phyloP scores from a whole-genome alignment of 2,329 filamentous ascomycete genomes.

The Coleophoma cylindrospora region DNA sequence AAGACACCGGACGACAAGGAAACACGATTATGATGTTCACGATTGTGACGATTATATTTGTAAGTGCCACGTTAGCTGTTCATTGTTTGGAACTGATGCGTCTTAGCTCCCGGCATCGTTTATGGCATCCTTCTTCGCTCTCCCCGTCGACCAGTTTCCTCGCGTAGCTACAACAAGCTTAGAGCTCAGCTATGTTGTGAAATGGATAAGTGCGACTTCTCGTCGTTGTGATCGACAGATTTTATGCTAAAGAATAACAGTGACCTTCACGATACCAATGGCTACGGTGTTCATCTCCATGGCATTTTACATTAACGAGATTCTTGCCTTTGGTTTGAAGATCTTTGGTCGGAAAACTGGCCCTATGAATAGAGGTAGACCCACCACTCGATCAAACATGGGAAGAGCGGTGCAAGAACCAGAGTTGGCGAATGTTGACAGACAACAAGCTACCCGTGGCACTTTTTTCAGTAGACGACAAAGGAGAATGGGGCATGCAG shows the following conservation, averaged over 20 bases:
- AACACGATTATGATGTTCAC: constrained; percentile 28
- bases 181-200: not conserved
- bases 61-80: not conserved
- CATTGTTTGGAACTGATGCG: not conserved
- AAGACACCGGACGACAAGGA: constrained; percentile 19
- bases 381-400: too few species aligned
- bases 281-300: not conserved
- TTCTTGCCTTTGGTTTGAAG: not conserved
- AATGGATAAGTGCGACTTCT: not conserved
- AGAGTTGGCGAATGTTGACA: too few species aligned
- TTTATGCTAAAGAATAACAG: not conserved
- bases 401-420: too few species aligned
- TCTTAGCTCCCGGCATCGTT: not conserved
- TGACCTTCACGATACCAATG: not conserved
- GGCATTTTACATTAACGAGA: not conserved
- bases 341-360: not conserved
- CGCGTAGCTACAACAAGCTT: not conserved
- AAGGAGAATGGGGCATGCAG: too few species aligned
- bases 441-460: too few species aligned
- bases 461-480: too few species aligned
- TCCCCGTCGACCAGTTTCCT: not conserved
- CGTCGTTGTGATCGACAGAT: not conserved
- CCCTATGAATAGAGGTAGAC: not conserved
- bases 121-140: not conserved
- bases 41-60: constrained; percentile 26